Evolutionary conservation across 2,329 filamentous ascomycete species (phyloP), one percentile per base, ranked within the genome.

Genomic region (Paecilomyces variotii): DNA sequence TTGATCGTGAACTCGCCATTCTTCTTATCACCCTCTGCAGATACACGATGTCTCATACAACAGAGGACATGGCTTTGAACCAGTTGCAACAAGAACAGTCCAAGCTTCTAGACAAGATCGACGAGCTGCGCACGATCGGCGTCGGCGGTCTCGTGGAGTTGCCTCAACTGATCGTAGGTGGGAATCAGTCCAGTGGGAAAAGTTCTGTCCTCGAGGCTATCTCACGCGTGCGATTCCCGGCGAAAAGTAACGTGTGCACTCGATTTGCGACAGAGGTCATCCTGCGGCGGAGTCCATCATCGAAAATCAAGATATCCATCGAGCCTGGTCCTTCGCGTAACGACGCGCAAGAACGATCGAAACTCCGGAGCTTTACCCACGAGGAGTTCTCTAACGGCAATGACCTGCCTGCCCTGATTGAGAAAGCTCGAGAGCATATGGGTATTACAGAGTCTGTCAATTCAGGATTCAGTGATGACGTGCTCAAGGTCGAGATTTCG

Each of bases 361-460:
- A 25, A 53, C 30, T 54, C 28, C 57, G 55, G 25, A 28, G 11
- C 1, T 64, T 68, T 28, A 14, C 45, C 0, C 34, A 56, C 1
- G 54, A 58, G 4, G 55, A 67, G 2, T 65, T 65, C 2, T 57
- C 62, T 0, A 67, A 65, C 14, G 39, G 9, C 2, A 58, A 26
- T 51, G 61, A 69, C 7, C 71, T 87, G 0, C 70, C 76, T 0
- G 64, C 68, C 0, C 72, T 86, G 19, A 80, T 87, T 32, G 74
- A 79, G 3, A 68, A 78, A 11, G 84, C 84, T 0, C 81, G 78
- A 25, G 65, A 74, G 4, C 70, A 64, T 3, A 84, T 87, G 79
- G 82, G 81, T 0, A 68, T 83, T 3, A 62, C 65, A 2, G 63
- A 63, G 3, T 60, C 63, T 0, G 62, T 60, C 2, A 60, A 65